A percentile compares a stretch with the other conserved stretches of the same genome.
phyloP scores from a whole-genome alignment of 805 yeast species.

The Blastobotrys mokoenaii region DNA sequence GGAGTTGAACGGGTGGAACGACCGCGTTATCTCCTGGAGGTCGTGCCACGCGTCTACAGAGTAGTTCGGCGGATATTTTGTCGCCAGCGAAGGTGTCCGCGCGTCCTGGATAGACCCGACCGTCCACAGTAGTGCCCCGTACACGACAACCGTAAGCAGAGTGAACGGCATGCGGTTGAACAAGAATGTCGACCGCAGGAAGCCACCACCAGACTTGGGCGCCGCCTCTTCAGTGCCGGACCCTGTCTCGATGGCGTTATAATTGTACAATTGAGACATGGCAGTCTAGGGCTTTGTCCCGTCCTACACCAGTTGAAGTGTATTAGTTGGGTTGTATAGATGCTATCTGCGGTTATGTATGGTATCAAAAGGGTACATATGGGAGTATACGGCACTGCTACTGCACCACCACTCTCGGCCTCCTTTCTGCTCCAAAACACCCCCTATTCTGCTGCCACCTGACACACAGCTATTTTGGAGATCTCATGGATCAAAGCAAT shows the following conservation, averaged over 20 bases:
- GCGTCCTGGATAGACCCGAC: slow-evolving; percentile 3
- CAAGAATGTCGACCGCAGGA: slow-evolving; percentile 16
- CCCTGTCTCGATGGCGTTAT: background rate
- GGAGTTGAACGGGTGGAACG: background rate
- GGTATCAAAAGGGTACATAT: too few species aligned
- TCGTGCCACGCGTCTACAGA: slow-evolving; percentile 50
- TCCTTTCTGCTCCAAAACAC: too few species aligned
- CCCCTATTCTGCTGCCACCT: too few species aligned
- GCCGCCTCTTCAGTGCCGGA: background rate
- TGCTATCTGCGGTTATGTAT: too few species aligned
- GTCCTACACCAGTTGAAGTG: too few species aligned
- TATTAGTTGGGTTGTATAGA: too few species aligned
- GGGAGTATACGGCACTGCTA: too few species aligned
- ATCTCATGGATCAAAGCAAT: too few species aligned
- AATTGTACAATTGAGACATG: too few species aligned
- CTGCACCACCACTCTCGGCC: too few species aligned
- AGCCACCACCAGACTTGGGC: background rate
- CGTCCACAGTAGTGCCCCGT: slow-evolving; percentile 5
- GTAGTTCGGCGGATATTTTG: slow-evolving; percentile 7
- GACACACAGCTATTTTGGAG: too few species aligned
- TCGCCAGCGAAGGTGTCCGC: background rate
- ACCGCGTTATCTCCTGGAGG: slow-evolving; percentile 39
- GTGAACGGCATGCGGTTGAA: slow-evolving; percentile 19
- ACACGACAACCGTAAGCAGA: slow-evolving; percentile 13
- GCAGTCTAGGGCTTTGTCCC: too few species aligned